Evolutionary conservation across 768 basidiomycete genomes (phyloP).

Genomic region (Cystobasidium onofrii): DNA sequence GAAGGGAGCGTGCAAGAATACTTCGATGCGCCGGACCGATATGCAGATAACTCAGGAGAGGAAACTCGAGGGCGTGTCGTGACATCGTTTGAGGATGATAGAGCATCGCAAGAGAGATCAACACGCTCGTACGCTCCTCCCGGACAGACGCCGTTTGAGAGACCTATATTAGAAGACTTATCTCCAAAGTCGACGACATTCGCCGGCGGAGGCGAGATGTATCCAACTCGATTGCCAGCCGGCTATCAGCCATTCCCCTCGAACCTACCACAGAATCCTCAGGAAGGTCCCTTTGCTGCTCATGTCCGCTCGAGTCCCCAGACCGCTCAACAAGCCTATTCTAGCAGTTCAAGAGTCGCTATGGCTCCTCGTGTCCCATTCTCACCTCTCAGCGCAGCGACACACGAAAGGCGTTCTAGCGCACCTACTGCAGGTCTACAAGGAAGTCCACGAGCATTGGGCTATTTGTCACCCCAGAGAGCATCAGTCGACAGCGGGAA

Average conservation of each 20-base stretch:
- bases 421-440: background rate
- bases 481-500: too few species aligned
- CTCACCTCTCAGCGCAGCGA: background rate
- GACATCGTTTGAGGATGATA: background rate
- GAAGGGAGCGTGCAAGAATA: slow-evolving; percentile 12
- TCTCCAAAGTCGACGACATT: background rate
- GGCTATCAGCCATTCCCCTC: background rate
- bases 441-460: too few species aligned
- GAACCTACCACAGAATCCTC: background rate
- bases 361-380: background rate
- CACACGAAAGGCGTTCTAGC: background rate
- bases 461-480: too few species aligned
- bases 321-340: background rate
- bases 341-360: background rate
- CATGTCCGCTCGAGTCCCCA: slow-evolving; percentile 2
- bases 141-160: background rate
- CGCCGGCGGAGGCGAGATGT: background rate
- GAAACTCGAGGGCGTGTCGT: background rate
- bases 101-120: background rate
- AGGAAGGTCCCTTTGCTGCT: slow-evolving; percentile 2
- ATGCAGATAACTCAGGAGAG: background rate
- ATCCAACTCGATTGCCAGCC: background rate
- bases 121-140: background rate
- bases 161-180: background rate
- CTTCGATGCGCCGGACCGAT: slow-evolving; percentile 8